Evolutionary conservation across 345 rosid genomes (phyloP).

Genomic region (Eucalyptus pauciflora): DNA sequence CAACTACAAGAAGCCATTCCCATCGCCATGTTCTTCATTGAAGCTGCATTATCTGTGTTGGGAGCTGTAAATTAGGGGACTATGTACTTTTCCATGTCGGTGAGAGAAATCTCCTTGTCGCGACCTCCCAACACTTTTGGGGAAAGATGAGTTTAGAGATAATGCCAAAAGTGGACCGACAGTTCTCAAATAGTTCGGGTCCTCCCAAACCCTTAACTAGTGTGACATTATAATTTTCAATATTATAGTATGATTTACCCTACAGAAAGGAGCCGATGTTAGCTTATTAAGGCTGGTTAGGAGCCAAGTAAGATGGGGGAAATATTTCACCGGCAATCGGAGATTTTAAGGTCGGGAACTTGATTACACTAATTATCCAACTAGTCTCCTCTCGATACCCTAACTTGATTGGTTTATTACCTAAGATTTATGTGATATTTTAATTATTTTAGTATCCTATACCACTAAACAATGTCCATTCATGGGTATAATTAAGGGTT

Average conservation of each 20-base stretch:
- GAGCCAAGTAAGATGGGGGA: background rate
- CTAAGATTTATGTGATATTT: too few species aligned
- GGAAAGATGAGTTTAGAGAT: background rate
- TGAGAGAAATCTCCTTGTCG: accelerated
- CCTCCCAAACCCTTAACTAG: background rate
- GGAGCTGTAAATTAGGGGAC: too few species aligned
- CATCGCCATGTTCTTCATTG: too few species aligned
- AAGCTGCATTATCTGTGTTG: too few species aligned
- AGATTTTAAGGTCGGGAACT: too few species aligned
- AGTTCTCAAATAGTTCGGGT: background rate
- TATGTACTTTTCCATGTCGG: too few species aligned
- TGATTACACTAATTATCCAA: too few species aligned
- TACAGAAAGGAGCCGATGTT: background rate
- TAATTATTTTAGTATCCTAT: too few species aligned
- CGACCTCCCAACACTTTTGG: background rate
- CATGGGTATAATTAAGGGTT: background rate
- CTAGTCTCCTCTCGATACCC: background rate
- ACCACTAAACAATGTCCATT: background rate
- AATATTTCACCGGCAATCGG: background rate
- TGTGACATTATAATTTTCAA: background rate
- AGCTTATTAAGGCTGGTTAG: background rate
- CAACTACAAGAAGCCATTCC: too few species aligned
- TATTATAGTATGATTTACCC: too few species aligned
- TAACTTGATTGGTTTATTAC: background rate
- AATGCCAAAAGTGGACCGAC: background rate